Conservation (phyloP, 2,329 filamentous ascomycete species). For the Aaosphaeria pasadenensis region DNA sequence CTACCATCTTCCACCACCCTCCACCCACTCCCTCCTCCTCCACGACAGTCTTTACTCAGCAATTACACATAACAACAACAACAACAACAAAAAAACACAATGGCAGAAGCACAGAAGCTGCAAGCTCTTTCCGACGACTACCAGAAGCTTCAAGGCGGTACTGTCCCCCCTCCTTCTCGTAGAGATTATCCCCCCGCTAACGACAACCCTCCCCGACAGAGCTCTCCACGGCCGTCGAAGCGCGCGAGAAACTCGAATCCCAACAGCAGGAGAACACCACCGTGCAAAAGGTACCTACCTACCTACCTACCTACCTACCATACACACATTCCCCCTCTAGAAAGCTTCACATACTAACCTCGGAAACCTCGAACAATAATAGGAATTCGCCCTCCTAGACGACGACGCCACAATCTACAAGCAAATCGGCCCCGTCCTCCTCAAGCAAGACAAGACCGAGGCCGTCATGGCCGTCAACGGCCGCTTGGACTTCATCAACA, state of each 20-base stretch:
- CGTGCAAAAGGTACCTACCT: constrained; percentile 67
- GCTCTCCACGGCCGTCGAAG: constrained; percentile 70
- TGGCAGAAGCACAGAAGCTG: constrained; percentile 65
- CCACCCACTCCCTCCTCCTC: neutral
- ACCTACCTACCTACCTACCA: neutral
- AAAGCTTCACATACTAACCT: too few relatives aligned
- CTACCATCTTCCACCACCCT: too few relatives aligned
- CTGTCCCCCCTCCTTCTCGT: neutral
- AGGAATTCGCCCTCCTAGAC: constrained; percentile 76
- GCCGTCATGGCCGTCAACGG: constrained; percentile 89
- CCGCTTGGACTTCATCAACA: constrained; percentile 85
- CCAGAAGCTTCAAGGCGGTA: constrained; percentile 81
- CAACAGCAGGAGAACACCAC: constrained; percentile 90
- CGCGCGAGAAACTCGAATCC: constrained; percentile 87
- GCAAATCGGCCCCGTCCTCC: constrained; percentile 82
- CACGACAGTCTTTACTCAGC: constrained; percentile 19
- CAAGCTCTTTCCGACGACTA: constrained; percentile 85
- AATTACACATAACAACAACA: too few relatives aligned
- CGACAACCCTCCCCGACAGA: constrained; percentile 56
- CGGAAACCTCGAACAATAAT: neutral
- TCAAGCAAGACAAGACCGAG: constrained; percentile 93
- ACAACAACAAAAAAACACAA: constrained; percentile 15
- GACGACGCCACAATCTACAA: constrained; percentile 93
- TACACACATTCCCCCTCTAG: neutral
- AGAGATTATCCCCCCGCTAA: constrained; percentile 10